These are phyloP conservation scores for Solanum chacoense DNA, from an alignment of 305 asterid genomes.

Conservation along the genomic window DNA sequence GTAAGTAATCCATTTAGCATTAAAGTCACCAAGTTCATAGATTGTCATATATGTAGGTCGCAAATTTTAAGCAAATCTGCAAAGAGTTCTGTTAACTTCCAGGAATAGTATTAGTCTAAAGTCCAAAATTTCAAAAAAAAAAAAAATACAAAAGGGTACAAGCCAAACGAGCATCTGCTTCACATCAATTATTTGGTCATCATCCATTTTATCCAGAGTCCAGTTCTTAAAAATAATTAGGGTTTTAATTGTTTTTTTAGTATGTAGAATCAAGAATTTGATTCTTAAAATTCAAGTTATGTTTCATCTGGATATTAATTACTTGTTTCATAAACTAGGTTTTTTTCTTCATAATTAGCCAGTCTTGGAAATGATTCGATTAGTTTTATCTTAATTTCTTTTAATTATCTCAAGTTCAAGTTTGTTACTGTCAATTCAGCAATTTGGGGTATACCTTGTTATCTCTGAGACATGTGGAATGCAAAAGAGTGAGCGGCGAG, in stretches of 20 bases:
- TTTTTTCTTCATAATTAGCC: neutral
- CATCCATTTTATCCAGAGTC: constrained; percentile 7
- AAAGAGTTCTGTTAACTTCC: neutral
- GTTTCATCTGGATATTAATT: neutral
- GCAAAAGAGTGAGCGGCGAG: constrained; percentile 71
- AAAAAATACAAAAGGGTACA: neutral
- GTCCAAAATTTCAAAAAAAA: neutral
- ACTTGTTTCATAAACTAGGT: neutral
- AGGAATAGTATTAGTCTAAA: neutral
- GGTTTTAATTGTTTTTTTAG: neutral
- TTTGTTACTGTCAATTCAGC: constrained; percentile 3
- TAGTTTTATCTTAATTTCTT: neutral
- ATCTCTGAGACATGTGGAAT: constrained; percentile 85
- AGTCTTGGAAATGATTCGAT: neutral
- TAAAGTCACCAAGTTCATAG: neutral
- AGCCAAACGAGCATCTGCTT: neutral
- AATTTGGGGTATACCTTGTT: constrained; percentile 68
- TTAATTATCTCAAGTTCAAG: neutral
- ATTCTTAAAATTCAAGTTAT: neutral
- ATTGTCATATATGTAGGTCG: neutral
- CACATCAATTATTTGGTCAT: neutral
- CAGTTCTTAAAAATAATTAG: neutral
- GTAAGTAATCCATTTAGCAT: neutral
- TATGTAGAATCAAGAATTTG: neutral
- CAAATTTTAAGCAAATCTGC: neutral